Evolutionary conservation across 495 filamentous ascomycete genomes (phyloP), one percentile per base, ranked within the genome.

Genomic region (Trichoderma asperelloides): DNA sequence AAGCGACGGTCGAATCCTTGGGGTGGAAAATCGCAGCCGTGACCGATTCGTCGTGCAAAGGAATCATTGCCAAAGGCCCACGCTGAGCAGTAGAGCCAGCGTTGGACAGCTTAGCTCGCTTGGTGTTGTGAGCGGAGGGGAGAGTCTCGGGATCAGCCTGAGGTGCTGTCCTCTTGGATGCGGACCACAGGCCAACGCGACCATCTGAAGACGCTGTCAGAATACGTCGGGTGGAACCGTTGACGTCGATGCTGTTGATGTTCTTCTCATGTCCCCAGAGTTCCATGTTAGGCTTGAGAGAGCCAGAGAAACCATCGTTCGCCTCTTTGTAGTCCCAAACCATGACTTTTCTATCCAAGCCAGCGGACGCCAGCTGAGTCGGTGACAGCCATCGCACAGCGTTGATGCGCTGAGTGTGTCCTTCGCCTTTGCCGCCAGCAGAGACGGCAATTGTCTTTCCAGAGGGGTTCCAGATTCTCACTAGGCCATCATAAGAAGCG

Each of bases 381-480:
- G 87, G 83, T 2, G 90, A 91, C 30, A 96, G 76, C 72, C 95
- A 95, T 71, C 89, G 92, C 25, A 87, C 91, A 28, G 88, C 80
- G 75, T 93, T 96, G 71, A 96, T 83, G 65, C 88, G 86, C 9
- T 87, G 82, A 18, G 81, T 86, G 75, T 97, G 91, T 9, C 91
- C 91, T 23, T 89, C 86, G 8, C 86, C 82, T 39, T 81, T 79
- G 28, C 81, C 78, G 1, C 85, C 78, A 1, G 84, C 76, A 0
- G 91, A 93, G 0, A 87, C 90, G 12, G 89, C 88, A 65, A 96
- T 77, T 1, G 88, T 82, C 69, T 93, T 85, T 4, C 90, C 92
- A 2, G 91, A 92, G 77, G 87, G 87, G 71, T 95, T 89, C 94
- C 95, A 97, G 71, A 98, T 82, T 63, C 92, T 82, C 47, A 97